A percentile compares a stretch with the other conserved stretches of the same genome.
phyloP scores from a whole-genome alignment of 2,329 filamentous ascomycete species.

The Magnaporthiopsis incrustans region DNA sequence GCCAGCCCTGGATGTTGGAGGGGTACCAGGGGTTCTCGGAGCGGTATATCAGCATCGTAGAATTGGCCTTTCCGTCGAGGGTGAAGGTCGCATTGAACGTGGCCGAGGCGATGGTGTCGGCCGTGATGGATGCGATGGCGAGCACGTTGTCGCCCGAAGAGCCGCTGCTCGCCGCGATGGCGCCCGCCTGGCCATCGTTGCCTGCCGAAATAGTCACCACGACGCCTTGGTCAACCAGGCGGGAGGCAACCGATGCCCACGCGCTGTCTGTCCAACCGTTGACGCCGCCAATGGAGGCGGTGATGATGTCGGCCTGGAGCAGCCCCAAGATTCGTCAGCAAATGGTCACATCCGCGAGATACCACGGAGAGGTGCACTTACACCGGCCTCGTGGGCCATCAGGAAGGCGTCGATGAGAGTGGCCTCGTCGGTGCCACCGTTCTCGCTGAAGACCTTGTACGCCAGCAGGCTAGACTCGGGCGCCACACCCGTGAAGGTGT shows the following conservation, averaged over 20 bases:
- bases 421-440: conserved; percentile 17
- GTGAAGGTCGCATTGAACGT: conserved; percentile 11
- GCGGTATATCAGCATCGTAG: conserved; percentile 10
- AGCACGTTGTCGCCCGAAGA: conserved; percentile 31
- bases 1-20: conserved; percentile 14
- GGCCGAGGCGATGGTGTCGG: conserved; percentile 12
- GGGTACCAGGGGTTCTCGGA: conserved; percentile 11
- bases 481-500: conserved; percentile 16
- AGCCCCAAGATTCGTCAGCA: not conserved
- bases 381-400: conserved; percentile 19
- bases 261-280: conserved; percentile 22
- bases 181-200: conserved; percentile 26
- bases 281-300: not conserved
- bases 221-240: conserved; percentile 31
- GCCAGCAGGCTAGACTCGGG: conserved; percentile 20
- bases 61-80: conserved; percentile 6
- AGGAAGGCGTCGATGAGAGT: conserved; percentile 23
- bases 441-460: conserved; percentile 23
- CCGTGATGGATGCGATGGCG: conserved; percentile 33
- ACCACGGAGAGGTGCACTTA: too few species aligned
- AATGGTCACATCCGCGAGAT: too few species aligned
- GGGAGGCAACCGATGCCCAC: conserved; percentile 26
- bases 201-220: conserved; percentile 32
- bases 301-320: conserved; percentile 5
- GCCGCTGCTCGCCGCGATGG: conserved; percentile 17